A percentile compares a stretch with the other conserved stretches of the same genome.
Evolutionary conservation across 495 filamentous ascomycete genomes (phyloP).

Genomic region (Penicillium daleae): DNA sequence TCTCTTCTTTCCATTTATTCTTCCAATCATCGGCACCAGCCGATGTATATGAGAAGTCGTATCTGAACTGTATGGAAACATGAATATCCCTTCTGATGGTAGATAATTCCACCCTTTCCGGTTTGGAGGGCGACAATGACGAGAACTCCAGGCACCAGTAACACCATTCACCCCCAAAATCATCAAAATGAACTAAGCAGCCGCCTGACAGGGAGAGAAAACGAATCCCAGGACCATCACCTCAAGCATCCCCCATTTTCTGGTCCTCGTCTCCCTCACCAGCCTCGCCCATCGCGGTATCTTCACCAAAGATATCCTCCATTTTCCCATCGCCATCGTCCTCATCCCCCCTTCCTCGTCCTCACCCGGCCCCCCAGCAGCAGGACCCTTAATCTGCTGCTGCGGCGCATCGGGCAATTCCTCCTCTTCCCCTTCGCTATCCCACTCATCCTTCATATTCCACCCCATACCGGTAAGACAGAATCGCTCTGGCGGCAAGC

Average conservation of each 20-base stretch:
- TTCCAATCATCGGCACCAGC: not conserved
- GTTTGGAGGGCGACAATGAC: not conserved
- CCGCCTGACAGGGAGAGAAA: not conserved
- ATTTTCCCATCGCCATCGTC: conserved; percentile 63
- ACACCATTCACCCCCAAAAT: conserved; percentile 25
- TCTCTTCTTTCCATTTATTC: conserved; percentile 7
- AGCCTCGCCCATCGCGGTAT: conserved; percentile 52
- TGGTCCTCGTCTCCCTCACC: conserved; percentile 46
- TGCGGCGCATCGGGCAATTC: conserved; percentile 44
- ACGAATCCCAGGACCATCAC: not conserved
- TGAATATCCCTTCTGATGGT: not conserved
- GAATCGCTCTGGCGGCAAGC: conserved; percentile 88
- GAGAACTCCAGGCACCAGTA: conserved; percentile 29
- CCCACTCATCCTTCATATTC: conserved; percentile 81
- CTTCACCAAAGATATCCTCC: conserved; percentile 62
- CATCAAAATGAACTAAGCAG: conserved; percentile 8
- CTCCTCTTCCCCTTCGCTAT: conserved; percentile 60
- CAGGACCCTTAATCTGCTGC: conserved; percentile 19
- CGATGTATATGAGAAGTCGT: not conserved
- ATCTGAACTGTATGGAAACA: not conserved
- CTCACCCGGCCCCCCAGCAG: conserved; percentile 37
- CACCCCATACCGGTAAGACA: conserved; percentile 84
- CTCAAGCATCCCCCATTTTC: conserved; percentile 54
- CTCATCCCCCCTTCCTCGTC: conserved; percentile 37
- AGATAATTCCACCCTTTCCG: not conserved